Conservation (phyloP, 176 grass and related monocot genomes). For the Carex scoparia region DNA sequence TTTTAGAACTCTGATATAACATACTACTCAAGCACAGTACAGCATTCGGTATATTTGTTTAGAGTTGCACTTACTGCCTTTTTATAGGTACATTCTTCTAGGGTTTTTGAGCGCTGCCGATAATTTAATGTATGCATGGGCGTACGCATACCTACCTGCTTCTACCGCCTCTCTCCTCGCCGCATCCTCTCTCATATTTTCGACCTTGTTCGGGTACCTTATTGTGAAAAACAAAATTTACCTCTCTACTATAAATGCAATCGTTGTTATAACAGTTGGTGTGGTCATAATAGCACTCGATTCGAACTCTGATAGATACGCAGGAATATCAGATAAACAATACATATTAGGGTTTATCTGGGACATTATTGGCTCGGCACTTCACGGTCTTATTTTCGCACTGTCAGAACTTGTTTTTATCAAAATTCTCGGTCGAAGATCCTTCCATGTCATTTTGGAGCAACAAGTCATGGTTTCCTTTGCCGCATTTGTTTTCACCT, state of each 20-base stretch:
- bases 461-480: conserved; percentile 83
- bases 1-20: too few relatives aligned
- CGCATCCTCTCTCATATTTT: conserved; percentile 74
- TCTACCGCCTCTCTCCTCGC: conserved; percentile 83
- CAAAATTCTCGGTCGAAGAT: conserved; percentile 43
- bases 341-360: conserved; percentile 56
- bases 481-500: conserved; percentile 68
- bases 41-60: background rate
- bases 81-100: conserved; percentile 39
- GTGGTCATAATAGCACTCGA: conserved; percentile 71
- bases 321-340: conserved; percentile 47
- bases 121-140: conserved; percentile 93
- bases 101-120: conserved; percentile 77
- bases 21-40: background rate
- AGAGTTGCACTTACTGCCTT: background rate
- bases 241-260: conserved; percentile 58
- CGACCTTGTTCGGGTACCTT: conserved; percentile 53
- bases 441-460: conserved; percentile 86
- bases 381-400: conserved; percentile 91
- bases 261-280: conserved; percentile 59
- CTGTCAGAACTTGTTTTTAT: conserved; percentile 78
- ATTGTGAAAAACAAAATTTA: conserved; percentile 58
- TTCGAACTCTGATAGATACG: conserved; percentile 56
- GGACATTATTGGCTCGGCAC: conserved; percentile 73
- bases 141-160: conserved; percentile 76